Evolutionary conservation across 345 rosid species (phyloP), one percentile per base, ranked within the genome.

Genomic region (Mercurialis annua): DNA sequence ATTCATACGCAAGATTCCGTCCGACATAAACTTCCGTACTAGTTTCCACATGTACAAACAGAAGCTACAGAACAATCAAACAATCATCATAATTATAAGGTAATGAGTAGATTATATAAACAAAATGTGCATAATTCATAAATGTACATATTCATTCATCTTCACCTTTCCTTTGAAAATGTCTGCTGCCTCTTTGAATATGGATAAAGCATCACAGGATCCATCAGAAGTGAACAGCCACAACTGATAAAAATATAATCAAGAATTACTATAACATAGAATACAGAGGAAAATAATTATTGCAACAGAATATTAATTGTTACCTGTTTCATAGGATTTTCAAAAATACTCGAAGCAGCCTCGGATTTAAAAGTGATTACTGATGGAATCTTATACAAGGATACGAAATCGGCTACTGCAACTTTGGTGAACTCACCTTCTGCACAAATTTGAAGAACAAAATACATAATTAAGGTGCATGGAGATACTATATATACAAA

Each of bases 121-220:
- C 40, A 34, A 4, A 34, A 34, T 9, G 9, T 34, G 40, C 5
- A 34, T 4, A 10, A 7, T 3, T 40, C 21, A 59, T 10, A 59
- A 5, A 10, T 47, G n/a, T 0, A 36, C 27, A 43, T 18, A 56
- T 20, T 38, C 14, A 56, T 20, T 38, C 16, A 43, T 29, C 43
- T 11, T 43, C 38, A 70, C 74, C 78, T 70, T 70, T 65, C 63
- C 71, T 59, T 23, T 70, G 66, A 75, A 75, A 44, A 58, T 58
- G 16, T 53, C 38, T 54, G 71, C 74, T 7, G 62, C 53, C 57
- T 70, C 64, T 47, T 53, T 27, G 65, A 75, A 75, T 36, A 56
- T 36, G 24, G 53, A 70, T 16, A 44, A 6, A 20, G 65, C 64
- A 20, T 60, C 10, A 20, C 34, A 18, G 1, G 74, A 70, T 47